Conservation (phyloP, 345 rosid genomes). For the Passiflora organensis region DNA sequence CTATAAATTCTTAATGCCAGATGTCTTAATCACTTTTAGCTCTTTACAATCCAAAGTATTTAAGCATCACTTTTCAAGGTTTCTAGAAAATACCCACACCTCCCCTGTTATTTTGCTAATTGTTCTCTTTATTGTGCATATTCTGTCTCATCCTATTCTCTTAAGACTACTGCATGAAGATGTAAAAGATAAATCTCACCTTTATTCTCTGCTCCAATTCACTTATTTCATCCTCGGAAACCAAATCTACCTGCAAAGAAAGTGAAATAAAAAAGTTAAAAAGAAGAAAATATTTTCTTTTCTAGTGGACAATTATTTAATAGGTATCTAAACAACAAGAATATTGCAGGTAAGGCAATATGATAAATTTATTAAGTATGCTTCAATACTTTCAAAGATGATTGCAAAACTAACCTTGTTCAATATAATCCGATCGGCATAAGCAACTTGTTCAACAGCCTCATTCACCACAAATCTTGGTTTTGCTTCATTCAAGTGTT, state of each 20-base stretch:
- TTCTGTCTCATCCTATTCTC: neutral
- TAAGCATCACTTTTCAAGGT: too few species aligned
- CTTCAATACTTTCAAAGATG: neutral
- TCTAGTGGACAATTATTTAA: too few species aligned
- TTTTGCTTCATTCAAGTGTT: constrained; percentile 60
- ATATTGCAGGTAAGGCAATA: neutral
- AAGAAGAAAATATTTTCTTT: neutral
- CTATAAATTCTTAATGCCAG: neutral
- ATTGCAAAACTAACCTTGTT: constrained; percentile 48
- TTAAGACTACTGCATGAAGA: neutral
- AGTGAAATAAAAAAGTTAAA: constrained; percentile 1
- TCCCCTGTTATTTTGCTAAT: neutral
- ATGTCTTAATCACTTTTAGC: neutral
- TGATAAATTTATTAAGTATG: neutral
- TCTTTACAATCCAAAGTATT: too few species aligned
- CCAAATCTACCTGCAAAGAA: constrained; percentile 62
- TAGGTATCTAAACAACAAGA: too few species aligned
- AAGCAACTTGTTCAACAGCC: constrained; percentile 76
- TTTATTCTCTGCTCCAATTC: constrained; percentile 47
- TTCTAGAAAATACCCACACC: too few species aligned
- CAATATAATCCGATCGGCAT: constrained; percentile 69
- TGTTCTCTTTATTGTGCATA: neutral
- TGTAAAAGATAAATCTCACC: constrained; percentile 26
- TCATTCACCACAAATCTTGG: constrained; percentile 75
- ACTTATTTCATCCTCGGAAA: constrained; percentile 43